These are phyloP conservation scores for Aquilaria yunnanensis DNA, from an alignment of 345 rosid genomes.

Conservation along the genomic window DNA sequence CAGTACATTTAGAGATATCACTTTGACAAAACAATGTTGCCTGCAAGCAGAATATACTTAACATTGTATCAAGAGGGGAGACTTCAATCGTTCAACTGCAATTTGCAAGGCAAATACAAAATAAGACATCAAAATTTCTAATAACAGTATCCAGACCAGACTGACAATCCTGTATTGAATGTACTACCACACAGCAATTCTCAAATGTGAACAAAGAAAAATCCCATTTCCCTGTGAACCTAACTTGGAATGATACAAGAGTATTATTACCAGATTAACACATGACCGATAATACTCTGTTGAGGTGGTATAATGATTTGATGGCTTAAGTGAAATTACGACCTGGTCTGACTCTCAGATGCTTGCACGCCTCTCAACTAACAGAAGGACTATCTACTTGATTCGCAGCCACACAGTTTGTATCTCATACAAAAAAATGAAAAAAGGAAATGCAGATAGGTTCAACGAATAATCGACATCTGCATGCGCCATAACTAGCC, in stretches of 20 bases:
- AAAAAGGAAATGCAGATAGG: neutral
- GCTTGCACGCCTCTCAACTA: conserved; percentile 10
- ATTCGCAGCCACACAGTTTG: conserved; percentile 10
- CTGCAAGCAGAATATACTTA: no score
- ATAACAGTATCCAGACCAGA: conserved; percentile 8
- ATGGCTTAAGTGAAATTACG: neutral
- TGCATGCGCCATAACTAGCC: conserved; percentile 30
- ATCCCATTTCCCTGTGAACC: neutral
- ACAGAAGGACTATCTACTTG: conserved; percentile 3
- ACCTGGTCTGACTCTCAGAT: neutral
- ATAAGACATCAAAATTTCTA: conserved; percentile 8
- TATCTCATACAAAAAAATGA: neutral
- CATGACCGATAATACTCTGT: neutral
- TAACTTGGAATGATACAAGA: conserved; percentile 21
- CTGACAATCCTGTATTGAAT: conserved; percentile 10
- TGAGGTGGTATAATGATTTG: no score
- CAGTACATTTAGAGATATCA: no score
- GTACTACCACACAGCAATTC: neutral
- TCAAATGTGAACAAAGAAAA: neutral
- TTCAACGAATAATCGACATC: neutral
- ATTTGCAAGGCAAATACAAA: neutral
- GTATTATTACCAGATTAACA: conserved; percentile 8
- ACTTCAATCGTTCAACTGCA: no score
- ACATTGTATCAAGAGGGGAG: no score
- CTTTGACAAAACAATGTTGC: no score